Conservation (phyloP, 2,329 filamentous ascomycete species). For the Colletotrichum sublineola region DNA sequence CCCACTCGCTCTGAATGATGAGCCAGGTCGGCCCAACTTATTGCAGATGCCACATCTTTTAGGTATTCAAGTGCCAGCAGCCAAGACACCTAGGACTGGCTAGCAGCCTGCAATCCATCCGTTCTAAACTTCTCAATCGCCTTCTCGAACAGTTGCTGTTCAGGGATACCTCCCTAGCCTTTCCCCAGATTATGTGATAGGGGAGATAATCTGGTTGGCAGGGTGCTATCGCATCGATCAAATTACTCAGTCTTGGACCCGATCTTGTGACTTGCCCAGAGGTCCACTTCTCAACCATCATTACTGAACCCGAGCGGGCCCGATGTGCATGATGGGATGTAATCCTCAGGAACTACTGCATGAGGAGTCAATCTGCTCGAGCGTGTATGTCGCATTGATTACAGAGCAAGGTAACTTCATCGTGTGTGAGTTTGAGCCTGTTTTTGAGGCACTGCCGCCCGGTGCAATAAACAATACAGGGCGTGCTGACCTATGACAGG, state of each 20-base stretch:
- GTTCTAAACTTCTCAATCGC: conserved; percentile 11
- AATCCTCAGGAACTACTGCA: conserved; percentile 35
- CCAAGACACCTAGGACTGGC: conserved; percentile 14
- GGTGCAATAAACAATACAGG: background rate
- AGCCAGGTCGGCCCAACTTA: conserved; percentile 9
- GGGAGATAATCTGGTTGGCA: conserved; percentile 21
- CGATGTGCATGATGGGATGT: background rate
- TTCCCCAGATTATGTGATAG: conserved; percentile 39
- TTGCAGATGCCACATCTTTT: background rate
- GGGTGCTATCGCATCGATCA: conserved; percentile 38
- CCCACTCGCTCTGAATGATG: background rate
- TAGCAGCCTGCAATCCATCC: background rate
- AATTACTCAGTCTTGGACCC: conserved; percentile 33
- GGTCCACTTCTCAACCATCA: conserved; percentile 30
- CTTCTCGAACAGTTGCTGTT: conserved; percentile 28
- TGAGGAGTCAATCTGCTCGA: conserved; percentile 30
- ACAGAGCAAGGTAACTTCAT: background rate
- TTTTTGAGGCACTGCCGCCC: background rate
- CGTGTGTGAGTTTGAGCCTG: conserved; percentile 2
- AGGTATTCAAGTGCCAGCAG: conserved; percentile 5
- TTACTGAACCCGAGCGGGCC: background rate
- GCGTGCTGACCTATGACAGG: background rate
- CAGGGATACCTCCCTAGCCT: conserved; percentile 23
- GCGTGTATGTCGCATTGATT: conserved; percentile 32
- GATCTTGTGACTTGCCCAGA: conserved; percentile 35